phyloP scores from a whole-genome alignment of 2,329 filamentous ascomycete species.

The Amauroascus verrucosus region DNA sequence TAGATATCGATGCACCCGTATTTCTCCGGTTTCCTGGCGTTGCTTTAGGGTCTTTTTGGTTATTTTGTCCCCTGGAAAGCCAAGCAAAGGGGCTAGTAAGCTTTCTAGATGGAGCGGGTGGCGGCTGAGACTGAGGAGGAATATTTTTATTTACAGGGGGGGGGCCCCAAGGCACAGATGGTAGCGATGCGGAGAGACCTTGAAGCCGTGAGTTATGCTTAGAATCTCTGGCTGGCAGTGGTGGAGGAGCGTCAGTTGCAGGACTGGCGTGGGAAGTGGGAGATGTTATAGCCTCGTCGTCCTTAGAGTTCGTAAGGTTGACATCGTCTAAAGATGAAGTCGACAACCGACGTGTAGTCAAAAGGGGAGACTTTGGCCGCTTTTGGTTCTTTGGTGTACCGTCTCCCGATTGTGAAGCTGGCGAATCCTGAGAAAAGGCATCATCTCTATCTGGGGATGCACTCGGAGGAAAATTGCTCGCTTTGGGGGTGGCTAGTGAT shows the following conservation, averaged over 20 bases:
- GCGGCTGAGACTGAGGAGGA: slow-evolving; percentile 32
- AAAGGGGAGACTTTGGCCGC: slow-evolving; percentile 42
- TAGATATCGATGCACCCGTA: slow-evolving; percentile 69
- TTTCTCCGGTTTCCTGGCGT: slow-evolving; percentile 54
- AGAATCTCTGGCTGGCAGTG: slow-evolving; percentile 28
- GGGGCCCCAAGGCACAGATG: slow-evolving; percentile 62
- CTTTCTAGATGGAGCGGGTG: slow-evolving; percentile 49
- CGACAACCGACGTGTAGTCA: slow-evolving; percentile 46
- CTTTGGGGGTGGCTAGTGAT: slow-evolving; percentile 30
- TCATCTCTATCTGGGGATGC: slow-evolving; percentile 15
- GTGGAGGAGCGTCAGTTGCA: slow-evolving; percentile 18
- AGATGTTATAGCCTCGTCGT: slow-evolving; percentile 24
- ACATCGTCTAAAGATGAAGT: slow-evolving; percentile 54
- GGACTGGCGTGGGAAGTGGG: slow-evolving; percentile 10
- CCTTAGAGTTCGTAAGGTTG: slow-evolving; percentile 52
- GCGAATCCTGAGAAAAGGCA: slow-evolving; percentile 20
- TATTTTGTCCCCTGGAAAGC: slow-evolving; percentile 58
- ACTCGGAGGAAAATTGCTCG: slow-evolving; percentile 24
- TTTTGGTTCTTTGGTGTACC: slow-evolving; percentile 29
- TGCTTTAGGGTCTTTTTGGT: slow-evolving; percentile 47
- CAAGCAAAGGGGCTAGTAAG: slow-evolving; percentile 81
- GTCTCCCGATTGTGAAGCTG: slow-evolving; percentile 26
- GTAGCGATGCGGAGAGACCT: slow-evolving; percentile 62
- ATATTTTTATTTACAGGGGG: slow-evolving; percentile 36
- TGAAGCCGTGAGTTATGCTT: slow-evolving; percentile 28